Evolutionary conservation across 208 protist genomes (phyloP), one percentile per base, ranked within the genome.

Genomic region (Trypanosomatidae sp.): DNA sequence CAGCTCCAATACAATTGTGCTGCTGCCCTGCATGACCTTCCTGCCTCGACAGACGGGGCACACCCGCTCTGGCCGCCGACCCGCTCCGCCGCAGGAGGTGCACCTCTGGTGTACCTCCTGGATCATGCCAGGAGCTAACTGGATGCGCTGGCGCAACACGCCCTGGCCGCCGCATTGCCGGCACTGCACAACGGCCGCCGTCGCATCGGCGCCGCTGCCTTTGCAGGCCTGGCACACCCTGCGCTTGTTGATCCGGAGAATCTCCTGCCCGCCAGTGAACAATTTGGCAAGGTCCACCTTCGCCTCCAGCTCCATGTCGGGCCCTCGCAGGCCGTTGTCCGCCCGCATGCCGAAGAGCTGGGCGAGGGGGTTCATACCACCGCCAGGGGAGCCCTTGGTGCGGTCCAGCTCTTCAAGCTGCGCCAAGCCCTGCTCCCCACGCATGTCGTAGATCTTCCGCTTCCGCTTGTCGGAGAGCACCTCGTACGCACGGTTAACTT

Each of bases 401-500:
- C 79, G 73, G 43, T 79, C 70, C 66, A 86, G 49, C 58, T 85
- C 53, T 81, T 92, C 82, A 30, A 97, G 82, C 83, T 90, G 85
- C 79, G 84, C 75, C 60, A 98, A 56, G 25, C 95, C 95, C 47
- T 90, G 89, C 69, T 94, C 88, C 19, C 96, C 96, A 22, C 87
- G 89, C 82, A 95, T 91, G 76, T 98, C 96, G 75, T 97, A 98
- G 79, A 98, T 96, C 73, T 94, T 93, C 0, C 95, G 86, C 74
- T 96, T 95, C 53, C 86, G 84, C 74, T 88, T 90, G 77, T 98
- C 90, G 0, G 83, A 89, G 5, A 98, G 86, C 52, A 98, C 92
- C 81, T 98, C 92, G 81, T 98, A 96, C 22, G 96, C 94, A 55
- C 89, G 86, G 44, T 89, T 89, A 28, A 98, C 90, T 30, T 87